A percentile compares a stretch with the other conserved stretches of the same genome.
phyloP scores from a whole-genome alignment of 2,329 filamentous ascomycete genomes.

The Pseudopyricularia cyperi region DNA sequence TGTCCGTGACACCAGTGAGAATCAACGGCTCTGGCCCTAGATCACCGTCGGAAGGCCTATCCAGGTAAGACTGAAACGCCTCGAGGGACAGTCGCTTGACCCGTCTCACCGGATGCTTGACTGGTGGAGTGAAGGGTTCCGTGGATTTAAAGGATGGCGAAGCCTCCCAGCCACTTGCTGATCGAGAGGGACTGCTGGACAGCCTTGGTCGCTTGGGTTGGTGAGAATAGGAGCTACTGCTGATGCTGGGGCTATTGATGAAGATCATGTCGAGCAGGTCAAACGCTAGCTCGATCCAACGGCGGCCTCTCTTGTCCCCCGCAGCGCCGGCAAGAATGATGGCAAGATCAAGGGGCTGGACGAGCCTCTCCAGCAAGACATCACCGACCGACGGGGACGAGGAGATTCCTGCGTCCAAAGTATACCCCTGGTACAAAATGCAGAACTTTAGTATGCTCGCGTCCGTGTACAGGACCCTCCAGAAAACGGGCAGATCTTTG shows the following conservation, averaged over 20 bases:
- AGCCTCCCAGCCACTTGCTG: conserved; percentile 5
- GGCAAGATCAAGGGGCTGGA: conserved; percentile 60
- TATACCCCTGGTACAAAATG: conserved; percentile 15
- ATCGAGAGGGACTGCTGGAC: not conserved
- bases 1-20: conserved; percentile 48
- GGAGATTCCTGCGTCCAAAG: not conserved
- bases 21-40: conserved; percentile 48
- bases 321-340: conserved; percentile 62
- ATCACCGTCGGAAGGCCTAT: conserved; percentile 17
- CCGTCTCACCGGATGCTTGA: conserved; percentile 26
- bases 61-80: conserved; percentile 49
- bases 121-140: conserved; percentile 27
- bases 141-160: conserved; percentile 16
- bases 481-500: conserved; percentile 50
- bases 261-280: conserved; percentile 22
- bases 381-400: not conserved
- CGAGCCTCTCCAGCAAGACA: conserved; percentile 34
- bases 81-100: conserved; percentile 37
- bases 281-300: conserved; percentile 39
- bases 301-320: conserved; percentile 30
- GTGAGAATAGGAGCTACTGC: not conserved
- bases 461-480: conserved; percentile 61
- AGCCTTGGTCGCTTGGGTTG: not conserved
- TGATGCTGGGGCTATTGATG: not conserved
- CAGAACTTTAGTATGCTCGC: conserved; percentile 51